These are phyloP conservation scores for Venturia nashicola DNA, from an alignment of 2,329 filamentous ascomycete genomes.

Conservation along the genomic window DNA sequence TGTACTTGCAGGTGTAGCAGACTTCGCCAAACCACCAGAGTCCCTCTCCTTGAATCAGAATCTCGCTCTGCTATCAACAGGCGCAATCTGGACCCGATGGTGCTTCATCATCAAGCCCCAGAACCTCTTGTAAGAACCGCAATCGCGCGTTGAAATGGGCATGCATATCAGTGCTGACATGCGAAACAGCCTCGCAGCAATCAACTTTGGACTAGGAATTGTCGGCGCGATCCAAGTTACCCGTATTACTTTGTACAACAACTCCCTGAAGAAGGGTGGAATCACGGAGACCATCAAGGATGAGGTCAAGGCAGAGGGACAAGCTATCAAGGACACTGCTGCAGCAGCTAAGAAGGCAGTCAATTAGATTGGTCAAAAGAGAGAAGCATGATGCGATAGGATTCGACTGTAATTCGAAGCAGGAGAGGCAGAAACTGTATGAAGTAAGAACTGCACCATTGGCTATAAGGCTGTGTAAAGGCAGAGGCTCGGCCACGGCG, in stretches of 20 bases:
- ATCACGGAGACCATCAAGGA: slow-evolving; percentile 29
- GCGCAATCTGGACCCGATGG: slow-evolving; percentile 97
- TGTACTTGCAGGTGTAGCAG: slow-evolving; percentile 82
- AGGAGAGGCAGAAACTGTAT: neutral
- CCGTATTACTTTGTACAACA: slow-evolving; percentile 60
- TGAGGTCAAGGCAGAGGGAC: slow-evolving; percentile 26
- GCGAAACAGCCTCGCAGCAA: slow-evolving; percentile 60
- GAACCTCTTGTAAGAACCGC: slow-evolving; percentile 65
- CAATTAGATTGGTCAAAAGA: neutral
- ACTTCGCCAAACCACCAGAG: slow-evolving; percentile 82
- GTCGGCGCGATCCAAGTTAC: slow-evolving; percentile 74
- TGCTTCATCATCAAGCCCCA: slow-evolving; percentile 92
- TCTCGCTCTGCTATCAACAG: slow-evolving; percentile 76
- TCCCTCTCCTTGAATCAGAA: slow-evolving; percentile 92
- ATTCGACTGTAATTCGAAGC: neutral
- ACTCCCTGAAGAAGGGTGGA: slow-evolving; percentile 42
- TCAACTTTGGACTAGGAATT: slow-evolving; percentile 94
- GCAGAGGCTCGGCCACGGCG: neutral
- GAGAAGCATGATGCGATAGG: neutral
- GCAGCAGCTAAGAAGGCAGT: slow-evolving; percentile 1
- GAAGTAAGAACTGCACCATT: neutral
- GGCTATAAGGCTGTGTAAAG: neutral
- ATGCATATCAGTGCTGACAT: slow-evolving; percentile 6
- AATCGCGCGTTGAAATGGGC: neutral
- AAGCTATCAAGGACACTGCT: slow-evolving; percentile 18